phyloP scores from a whole-genome alignment of 179 eudicot genomes.

The Camellia oleifera region DNA sequence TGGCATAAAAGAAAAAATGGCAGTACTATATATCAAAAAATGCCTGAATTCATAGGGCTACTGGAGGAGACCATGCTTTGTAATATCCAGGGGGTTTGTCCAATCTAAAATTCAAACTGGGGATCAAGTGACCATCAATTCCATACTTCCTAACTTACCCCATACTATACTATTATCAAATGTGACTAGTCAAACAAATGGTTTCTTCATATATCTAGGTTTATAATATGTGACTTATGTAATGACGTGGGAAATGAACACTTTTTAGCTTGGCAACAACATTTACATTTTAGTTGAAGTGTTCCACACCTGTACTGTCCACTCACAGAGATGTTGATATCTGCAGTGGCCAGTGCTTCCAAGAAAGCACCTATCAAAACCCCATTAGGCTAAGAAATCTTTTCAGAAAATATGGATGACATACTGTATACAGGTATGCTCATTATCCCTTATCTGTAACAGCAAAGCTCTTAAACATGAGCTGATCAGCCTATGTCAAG shows the following conservation, averaged over 20 bases:
- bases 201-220: too few relatives aligned
- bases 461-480: background rate
- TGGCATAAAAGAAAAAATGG: background rate
- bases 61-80: too few relatives aligned
- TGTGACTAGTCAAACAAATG: too few relatives aligned
- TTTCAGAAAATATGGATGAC: background rate
- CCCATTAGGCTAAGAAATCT: background rate
- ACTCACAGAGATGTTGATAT: background rate
- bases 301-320: background rate
- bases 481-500: background rate
- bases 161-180: too few relatives aligned
- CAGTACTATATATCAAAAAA: background rate
- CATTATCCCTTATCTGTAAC: background rate
- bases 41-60: background rate
- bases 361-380: background rate
- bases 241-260: too few relatives aligned
- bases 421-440: background rate
- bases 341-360: background rate
- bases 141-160: too few relatives aligned
- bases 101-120: too few relatives aligned
- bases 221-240: too few relatives aligned
- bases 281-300: too few relatives aligned
- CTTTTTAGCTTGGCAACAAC: background rate
- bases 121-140: too few relatives aligned
- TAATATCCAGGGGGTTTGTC: too few relatives aligned